Evolutionary conservation across 2,329 filamentous ascomycete species (phyloP).

Genomic region (Sclerotinia nivalis): DNA sequence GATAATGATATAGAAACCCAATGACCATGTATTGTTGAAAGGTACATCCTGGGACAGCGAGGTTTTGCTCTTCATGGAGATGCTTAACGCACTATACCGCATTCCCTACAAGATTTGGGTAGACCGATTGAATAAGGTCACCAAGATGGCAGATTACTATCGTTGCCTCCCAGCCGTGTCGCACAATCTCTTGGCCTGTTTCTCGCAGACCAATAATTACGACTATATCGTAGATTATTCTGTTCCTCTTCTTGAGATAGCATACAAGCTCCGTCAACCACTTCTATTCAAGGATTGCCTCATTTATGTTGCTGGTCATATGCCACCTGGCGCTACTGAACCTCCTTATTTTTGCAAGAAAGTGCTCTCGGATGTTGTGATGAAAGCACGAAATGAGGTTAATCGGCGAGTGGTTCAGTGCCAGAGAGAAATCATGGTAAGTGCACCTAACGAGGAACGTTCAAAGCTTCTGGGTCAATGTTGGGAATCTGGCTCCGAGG

Average conservation of each 20-base stretch:
- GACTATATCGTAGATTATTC: neutral
- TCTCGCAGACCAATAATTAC: neutral
- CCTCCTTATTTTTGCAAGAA: neutral
- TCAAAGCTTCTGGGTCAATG: neutral
- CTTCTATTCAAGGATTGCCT: slow-evolving; percentile 10
- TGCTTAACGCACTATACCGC: neutral
- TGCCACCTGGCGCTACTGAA: neutral
- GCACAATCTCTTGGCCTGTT: neutral
- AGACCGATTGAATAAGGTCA: neutral
- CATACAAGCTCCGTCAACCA: neutral
- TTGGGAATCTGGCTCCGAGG: neutral
- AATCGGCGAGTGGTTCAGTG: neutral
- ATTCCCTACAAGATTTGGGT: neutral
- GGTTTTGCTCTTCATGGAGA: neutral
- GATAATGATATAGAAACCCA: neutral
- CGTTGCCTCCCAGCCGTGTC: slow-evolving; percentile 5
- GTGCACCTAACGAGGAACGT: neutral
- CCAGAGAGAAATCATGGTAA: neutral
- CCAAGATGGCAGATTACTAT: slow-evolving; percentile 17
- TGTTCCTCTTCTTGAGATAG: neutral
- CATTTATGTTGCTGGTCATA: neutral
- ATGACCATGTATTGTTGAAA: neutral
- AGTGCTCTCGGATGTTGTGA: neutral
- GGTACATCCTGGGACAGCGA: neutral
- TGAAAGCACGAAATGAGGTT: neutral